These are phyloP conservation scores for Lactarius sanguifluus DNA, from an alignment of 768 basidiomycete genomes.

Conservation along the genomic window DNA sequence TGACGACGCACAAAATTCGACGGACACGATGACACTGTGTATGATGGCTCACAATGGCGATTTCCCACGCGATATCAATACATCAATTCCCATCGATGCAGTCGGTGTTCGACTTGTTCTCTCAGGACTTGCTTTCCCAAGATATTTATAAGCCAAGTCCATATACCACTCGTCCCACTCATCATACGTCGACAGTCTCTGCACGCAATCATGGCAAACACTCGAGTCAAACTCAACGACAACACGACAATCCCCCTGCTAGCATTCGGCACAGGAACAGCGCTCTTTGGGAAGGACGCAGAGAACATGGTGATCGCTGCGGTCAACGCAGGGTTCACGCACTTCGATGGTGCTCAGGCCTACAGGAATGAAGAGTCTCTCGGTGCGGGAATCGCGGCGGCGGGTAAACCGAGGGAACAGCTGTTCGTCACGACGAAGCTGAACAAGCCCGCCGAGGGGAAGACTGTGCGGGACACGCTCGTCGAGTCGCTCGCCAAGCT, in stretches of 20 bases:
- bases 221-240: slow-evolving; percentile 39
- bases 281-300: slow-evolving; percentile 36
- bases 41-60: too few species aligned
- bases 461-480: slow-evolving; percentile 41
- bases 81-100: not conserved
- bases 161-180: not conserved
- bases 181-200: slow-evolving; percentile 6
- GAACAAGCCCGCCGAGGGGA: slow-evolving; percentile 33
- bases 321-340: slow-evolving; percentile 39
- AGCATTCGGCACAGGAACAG: slow-evolving; percentile 43
- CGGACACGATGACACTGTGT: too few species aligned
- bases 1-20: too few species aligned
- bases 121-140: not conserved
- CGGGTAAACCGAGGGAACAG: slow-evolving; percentile 39
- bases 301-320: slow-evolving; percentile 34
- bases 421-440: slow-evolving; percentile 50
- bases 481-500: slow-evolving; percentile 44
- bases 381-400: slow-evolving; percentile 37
- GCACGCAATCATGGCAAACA: slow-evolving; percentile 26
- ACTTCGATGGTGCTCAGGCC: slow-evolving; percentile 43
- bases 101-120: not conserved
- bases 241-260: slow-evolving; percentile 40
- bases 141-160: not conserved
- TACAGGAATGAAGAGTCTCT: slow-evolving; percentile 43
- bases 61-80: not conserved